Evolutionary conservation across 2,329 filamentous ascomycete species (phyloP).

Genomic region (Talaromyces sp.): DNA sequence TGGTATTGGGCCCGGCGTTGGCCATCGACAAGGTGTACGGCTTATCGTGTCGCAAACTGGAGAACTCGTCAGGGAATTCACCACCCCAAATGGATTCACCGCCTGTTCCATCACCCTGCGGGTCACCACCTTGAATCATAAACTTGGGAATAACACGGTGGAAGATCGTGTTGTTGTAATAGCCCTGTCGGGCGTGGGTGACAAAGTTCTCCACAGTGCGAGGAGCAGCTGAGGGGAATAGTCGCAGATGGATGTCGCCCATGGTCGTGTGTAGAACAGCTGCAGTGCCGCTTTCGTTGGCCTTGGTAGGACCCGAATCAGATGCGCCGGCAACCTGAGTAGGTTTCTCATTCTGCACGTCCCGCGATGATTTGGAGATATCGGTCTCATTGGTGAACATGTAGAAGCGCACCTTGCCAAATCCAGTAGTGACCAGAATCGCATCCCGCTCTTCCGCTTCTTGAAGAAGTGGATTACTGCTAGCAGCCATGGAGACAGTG

Average conservation of each 20-base stretch:
- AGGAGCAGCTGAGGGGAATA: slow-evolving; percentile 91
- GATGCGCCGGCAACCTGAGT: slow-evolving; percentile 59
- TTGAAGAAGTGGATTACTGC: slow-evolving; percentile 86
- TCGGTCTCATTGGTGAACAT: slow-evolving; percentile 94
- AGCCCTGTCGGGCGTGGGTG: slow-evolving; percentile 82
- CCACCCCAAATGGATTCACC: slow-evolving; percentile 92
- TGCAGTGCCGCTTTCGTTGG: slow-evolving; percentile 71
- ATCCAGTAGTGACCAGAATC: slow-evolving; percentile 80
- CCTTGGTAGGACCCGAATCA: slow-evolving; percentile 57
- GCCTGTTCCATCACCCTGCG: slow-evolving; percentile 83
- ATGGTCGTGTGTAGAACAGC: slow-evolving; percentile 90
- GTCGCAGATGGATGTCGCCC: slow-evolving; percentile 88
- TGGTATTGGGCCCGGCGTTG: slow-evolving; percentile 92
- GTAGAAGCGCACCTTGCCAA: slow-evolving; percentile 91
- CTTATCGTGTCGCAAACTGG: slow-evolving; percentile 87
- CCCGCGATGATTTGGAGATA: slow-evolving; percentile 78
- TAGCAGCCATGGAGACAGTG: slow-evolving; percentile 96
- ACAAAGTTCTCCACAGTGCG: slow-evolving; percentile 98
- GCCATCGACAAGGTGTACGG: slow-evolving; percentile 97
- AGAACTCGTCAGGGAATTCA: slow-evolving; percentile 93
- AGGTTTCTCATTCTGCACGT: slow-evolving; percentile 94
- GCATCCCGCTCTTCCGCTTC: slow-evolving; percentile 91
- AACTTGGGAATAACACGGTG: slow-evolving; percentile 97
- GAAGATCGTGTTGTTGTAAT: slow-evolving; percentile 98
- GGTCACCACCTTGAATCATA: slow-evolving; percentile 91